Conservation (phyloP, 78 protist species). For the Planoprotostelium fungivorum region DNA sequence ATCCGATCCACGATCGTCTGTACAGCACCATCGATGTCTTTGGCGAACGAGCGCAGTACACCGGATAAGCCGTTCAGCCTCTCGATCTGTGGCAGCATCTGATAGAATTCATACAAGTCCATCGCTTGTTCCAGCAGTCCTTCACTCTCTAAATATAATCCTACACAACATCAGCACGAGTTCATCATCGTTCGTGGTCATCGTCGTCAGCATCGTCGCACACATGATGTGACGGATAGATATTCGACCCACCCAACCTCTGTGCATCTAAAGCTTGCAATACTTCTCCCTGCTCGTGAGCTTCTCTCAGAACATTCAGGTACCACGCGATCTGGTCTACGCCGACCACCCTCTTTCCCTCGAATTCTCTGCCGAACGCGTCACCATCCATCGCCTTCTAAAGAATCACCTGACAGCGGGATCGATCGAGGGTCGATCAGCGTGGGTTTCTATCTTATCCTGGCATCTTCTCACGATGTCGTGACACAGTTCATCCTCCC, state of each 20-base stretch:
- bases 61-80: background rate
- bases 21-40: background rate
- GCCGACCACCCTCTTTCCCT: background rate
- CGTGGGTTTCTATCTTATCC: background rate
- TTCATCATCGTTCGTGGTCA: too few species aligned
- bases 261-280: background rate
- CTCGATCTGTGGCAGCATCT: background rate
- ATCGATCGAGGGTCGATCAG: background rate
- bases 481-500: background rate
- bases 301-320: background rate
- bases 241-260: background rate
- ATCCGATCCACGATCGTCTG: background rate
- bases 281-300: background rate
- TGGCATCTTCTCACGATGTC: background rate
- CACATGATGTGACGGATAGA: background rate
- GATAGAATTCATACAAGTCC: background rate
- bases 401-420: background rate
- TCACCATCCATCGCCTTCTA: background rate
- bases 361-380: background rate
- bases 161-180: background rate
- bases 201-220: too few species aligned
- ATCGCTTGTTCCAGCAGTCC: background rate
- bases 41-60: background rate
- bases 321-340: background rate
- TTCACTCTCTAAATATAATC: background rate